Conservation (phyloP, 2,329 filamentous ascomycete genomes). For the Monosporascus sp. region DNA sequence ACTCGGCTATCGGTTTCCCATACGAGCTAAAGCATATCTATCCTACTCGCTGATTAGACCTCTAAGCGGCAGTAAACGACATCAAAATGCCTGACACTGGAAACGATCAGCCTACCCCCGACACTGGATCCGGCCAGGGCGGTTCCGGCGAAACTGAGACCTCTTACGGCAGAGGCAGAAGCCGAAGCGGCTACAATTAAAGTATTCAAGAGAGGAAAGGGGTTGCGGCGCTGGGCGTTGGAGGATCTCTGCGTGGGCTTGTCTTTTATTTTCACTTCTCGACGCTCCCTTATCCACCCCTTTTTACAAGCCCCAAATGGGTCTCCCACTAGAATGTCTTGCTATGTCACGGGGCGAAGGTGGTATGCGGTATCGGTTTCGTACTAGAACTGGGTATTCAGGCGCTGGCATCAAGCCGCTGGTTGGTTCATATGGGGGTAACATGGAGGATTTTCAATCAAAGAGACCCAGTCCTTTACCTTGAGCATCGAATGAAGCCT, state of each 20-base stretch:
- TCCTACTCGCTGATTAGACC: slow-evolving; percentile 2
- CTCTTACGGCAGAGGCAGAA: slow-evolving; percentile 17
- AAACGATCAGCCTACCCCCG: slow-evolving; percentile 17
- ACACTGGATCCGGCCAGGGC: slow-evolving; percentile 4
- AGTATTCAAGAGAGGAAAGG: neutral
- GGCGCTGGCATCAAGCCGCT: neutral
- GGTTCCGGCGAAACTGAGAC: slow-evolving; percentile 6
- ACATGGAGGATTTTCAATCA: neutral
- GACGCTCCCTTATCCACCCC: slow-evolving; percentile 4
- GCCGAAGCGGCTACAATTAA: slow-evolving; percentile 27
- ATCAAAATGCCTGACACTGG: slow-evolving; percentile 25
- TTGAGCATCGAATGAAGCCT: slow-evolving; percentile 1
- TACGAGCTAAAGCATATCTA: neutral
- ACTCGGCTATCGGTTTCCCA: too few relatives aligned
- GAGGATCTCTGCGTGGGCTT: neutral
- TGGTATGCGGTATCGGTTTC: neutral
- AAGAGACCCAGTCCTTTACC: neutral
- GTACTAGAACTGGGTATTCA: neutral
- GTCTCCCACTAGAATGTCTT: neutral
- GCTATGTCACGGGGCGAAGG: neutral
- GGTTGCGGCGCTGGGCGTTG: neutral
- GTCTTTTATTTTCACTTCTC: neutral
- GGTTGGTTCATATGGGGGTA: too few relatives aligned
- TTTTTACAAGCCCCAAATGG: neutral
- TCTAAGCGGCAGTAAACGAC: neutral